Base-by-base conservation (phyloP, 805 yeast species). In the Cyberlindnera maclurae region DNA sequence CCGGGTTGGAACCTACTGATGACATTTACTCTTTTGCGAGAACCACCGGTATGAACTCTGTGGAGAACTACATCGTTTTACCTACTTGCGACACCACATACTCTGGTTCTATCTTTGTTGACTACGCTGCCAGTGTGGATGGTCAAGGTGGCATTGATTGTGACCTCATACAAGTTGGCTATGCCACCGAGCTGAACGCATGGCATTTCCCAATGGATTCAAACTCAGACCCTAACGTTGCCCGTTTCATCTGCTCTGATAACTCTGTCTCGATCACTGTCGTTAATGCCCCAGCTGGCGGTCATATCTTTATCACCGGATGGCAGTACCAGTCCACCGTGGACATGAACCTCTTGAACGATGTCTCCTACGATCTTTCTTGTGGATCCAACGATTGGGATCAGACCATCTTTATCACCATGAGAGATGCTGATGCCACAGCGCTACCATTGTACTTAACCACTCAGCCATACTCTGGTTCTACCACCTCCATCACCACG, bases 11-110 rank as follows among this genome's bases (percentile, higher is more conserved):
- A 4, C 33, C 39, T 4, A 39, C 37, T 5, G 46, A 47, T 22
- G 51, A 35, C 10, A 34, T 52, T 13, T 60, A 52, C 39, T 43
- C 40, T 13, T 51, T 50, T 26, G 47, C 52, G 2, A 61, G 59
- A 34, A 54, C 63, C 12, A 64, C 67, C 5, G 55, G 63, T 5
- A 50, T 57, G 29, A 53, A 54, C 20, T 43, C 52, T 10, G 35
- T 57, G 18, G 65, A 64, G 43, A 43, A 51, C 34, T 64, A 64
- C 41, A 55, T 54, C 22, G 36, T 63, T 18, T 58, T 58, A 30
- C 60, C 64, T 49, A 40, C 34, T 3, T 65, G 70, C 50, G 33
- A 43, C 18, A 45, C 46, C 29, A 31, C 51, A 18, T 42, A 51
- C 4, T 54, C 57, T 12, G 66, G 65, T 34, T 17, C 40, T 4